Base-by-base conservation (phyloP, 768 basidiomycete genomes). In the Inosperma sp. region DNA sequence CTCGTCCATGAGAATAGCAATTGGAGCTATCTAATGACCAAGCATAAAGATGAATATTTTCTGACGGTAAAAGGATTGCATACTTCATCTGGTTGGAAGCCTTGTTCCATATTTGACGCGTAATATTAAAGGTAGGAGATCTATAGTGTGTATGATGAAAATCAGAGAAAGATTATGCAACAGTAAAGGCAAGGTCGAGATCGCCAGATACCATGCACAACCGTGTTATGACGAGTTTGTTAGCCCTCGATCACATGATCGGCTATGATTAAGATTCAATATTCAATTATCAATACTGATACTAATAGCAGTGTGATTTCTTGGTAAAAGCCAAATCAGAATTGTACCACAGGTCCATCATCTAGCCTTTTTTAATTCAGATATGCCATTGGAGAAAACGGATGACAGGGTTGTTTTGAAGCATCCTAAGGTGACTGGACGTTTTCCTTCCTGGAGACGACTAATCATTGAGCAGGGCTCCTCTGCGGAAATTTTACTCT, bases 1-100 rank as follows among this genome's bases (percentile, higher is more conserved):
- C 73, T 98, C 95, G 74, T 98, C 95, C 87, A 96, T 93, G 49
- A 96, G 81, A 66, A 96, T 86, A 62, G 92, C 92, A 75, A 95
- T 93, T 68, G 93, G 93, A 41, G 90, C 88, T 73, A 93, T 86
- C 85, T 92, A 63, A 21, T 48, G 56, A 34, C 52, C 3, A 30
- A 19, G 27, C 17, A 7, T 13, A 27, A 9, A 21, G 22, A 36
- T 51, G 25, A 14, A 1, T 7, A 45, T 12, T 30, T 13, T 37
- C 17, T 51, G 16, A n/a, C 3, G 6, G 30, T 36, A 31, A 44
- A 43, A 16, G 4, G 9, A 29, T 33, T 31, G 70, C 83, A 51
- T 26, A 88, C 87, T 72, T 88, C 85, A 72, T 88, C 87, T 60
- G 72, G 63, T 25, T 73, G 74, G 70, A 83, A 79, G 63, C 76